phyloP scores from a whole-genome alignment of 208 protist genomes.

The Leishmania major region DNA sequence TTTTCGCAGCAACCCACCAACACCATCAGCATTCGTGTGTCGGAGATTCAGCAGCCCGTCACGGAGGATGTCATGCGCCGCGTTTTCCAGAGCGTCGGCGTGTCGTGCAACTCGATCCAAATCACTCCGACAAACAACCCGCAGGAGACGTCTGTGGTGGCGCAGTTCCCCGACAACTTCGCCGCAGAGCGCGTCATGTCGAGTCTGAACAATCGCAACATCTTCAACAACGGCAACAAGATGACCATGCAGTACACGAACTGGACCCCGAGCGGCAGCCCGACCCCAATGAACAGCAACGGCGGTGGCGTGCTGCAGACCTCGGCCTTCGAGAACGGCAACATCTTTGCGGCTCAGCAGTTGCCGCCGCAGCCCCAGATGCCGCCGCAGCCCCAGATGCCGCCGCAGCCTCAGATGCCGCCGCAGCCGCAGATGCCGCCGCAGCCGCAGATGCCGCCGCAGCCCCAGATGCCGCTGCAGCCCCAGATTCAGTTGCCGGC shows the following conservation, averaged over 20 bases:
- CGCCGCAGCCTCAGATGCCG: neutral
- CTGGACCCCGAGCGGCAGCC: slow-evolving; percentile 31
- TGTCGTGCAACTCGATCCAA: slow-evolving; percentile 53
- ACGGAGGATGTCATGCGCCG: slow-evolving; percentile 87
- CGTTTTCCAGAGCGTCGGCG: slow-evolving; percentile 84
- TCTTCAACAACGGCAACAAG: slow-evolving; percentile 89
- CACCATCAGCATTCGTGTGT: slow-evolving; percentile 77
- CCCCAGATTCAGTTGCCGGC: slow-evolving; percentile 14
- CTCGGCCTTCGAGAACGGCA: slow-evolving; percentile 19
- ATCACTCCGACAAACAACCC: slow-evolving; percentile 61
- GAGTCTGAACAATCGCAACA: slow-evolving; percentile 83
- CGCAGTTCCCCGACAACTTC: slow-evolving; percentile 67
- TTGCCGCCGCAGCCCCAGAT: slow-evolving; percentile 22
- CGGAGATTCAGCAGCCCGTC: slow-evolving; percentile 77
- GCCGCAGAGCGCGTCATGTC: slow-evolving; percentile 69
- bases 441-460: slow-evolving; percentile 1
- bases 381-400: slow-evolving; percentile 8
- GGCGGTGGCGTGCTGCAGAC: slow-evolving; percentile 27
- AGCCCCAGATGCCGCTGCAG: slow-evolving; percentile 16
- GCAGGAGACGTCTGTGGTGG: slow-evolving; percentile 72
- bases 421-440: slow-evolving; percentile 13
- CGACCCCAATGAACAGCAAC: slow-evolving; percentile 19
- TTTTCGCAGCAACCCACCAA: slow-evolving; percentile 46
- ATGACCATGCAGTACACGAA: slow-evolving; percentile 80
- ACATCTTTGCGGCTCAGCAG: slow-evolving; percentile 12